These are phyloP conservation scores for Rhododendron henanense DNA, from an alignment of 148 eudicot genomes.

Conservation along the genomic window DNA sequence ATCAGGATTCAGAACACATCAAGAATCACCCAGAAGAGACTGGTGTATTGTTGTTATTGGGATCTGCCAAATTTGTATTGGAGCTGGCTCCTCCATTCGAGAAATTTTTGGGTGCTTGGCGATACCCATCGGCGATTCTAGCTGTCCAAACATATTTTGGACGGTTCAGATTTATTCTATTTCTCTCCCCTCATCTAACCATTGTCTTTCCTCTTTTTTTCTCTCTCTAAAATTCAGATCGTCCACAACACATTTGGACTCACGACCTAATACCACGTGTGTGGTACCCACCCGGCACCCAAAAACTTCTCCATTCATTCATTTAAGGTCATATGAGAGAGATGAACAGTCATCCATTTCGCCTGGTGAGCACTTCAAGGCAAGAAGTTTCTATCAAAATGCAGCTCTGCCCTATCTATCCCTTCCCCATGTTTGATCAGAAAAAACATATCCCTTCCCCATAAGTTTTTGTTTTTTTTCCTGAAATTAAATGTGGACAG, in stretches of 20 bases:
- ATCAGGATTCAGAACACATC: not conserved
- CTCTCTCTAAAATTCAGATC: no score
- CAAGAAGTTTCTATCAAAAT: not conserved
- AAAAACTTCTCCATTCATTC: not conserved
- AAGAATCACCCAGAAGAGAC: not conserved
- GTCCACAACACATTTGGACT: no score
- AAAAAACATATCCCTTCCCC: not conserved
- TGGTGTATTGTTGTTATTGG: not conserved
- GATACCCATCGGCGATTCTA: no score
- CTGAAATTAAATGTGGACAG: not conserved
- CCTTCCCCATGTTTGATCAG: not conserved
- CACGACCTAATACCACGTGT: no score
- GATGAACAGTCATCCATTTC: not conserved
- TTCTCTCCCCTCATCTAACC: no score
- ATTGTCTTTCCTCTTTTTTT: no score
- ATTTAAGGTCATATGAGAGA: not conserved
- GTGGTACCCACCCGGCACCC: no score
- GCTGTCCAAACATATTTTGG: no score
- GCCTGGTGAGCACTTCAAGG: constrained; percentile 5
- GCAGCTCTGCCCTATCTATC: not conserved
- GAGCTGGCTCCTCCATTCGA: no score
- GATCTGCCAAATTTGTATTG: not conserved
- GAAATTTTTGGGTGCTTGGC: no score
- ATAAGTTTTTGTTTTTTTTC: not conserved
- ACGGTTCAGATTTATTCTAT: no score